phyloP scores from a whole-genome alignment of 805 yeast species.

The Pichia manshurica region DNA sequence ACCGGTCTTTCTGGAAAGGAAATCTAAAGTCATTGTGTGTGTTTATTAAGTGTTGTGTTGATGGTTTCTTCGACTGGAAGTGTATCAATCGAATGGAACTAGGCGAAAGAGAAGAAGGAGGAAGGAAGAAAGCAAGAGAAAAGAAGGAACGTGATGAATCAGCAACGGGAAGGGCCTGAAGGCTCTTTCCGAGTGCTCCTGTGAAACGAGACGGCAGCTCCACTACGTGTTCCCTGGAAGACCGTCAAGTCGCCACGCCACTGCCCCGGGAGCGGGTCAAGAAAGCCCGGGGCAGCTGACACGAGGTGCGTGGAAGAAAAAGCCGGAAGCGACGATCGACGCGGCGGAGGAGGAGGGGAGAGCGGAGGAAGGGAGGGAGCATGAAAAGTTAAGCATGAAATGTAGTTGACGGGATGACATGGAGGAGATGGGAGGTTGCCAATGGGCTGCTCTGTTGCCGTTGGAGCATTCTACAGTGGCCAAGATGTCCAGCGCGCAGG shows the following conservation, averaged over 20 bases:
- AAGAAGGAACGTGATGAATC: background rate
- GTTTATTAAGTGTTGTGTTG: no score
- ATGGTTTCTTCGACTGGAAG: background rate
- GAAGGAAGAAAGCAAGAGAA: background rate
- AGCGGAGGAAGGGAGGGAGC: background rate
- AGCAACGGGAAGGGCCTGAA: background rate
- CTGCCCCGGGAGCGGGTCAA: constrained; percentile 8
- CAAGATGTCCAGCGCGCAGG: constrained; percentile 16
- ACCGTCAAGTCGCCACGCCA: background rate
- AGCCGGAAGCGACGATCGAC: no score
- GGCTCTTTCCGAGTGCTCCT: no score
- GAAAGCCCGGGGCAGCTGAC: background rate
- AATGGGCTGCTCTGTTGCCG: no score
- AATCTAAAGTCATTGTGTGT: constrained; percentile 42
- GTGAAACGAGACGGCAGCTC: no score
- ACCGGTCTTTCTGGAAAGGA: constrained; percentile 87
- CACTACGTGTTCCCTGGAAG: no score
- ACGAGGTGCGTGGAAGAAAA: no score
- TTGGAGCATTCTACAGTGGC: no score
- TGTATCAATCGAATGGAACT: background rate
- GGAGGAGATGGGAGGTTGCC: no score
- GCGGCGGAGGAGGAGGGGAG: background rate
- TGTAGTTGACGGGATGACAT: no score
- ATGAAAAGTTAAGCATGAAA: no score
- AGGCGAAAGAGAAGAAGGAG: background rate